Percentiles rank a stretch among this genome's conserved stretches.
Evolutionary conservation across 257 asterid species (phyloP).

Genomic region (Thymus mandschuricus): DNA sequence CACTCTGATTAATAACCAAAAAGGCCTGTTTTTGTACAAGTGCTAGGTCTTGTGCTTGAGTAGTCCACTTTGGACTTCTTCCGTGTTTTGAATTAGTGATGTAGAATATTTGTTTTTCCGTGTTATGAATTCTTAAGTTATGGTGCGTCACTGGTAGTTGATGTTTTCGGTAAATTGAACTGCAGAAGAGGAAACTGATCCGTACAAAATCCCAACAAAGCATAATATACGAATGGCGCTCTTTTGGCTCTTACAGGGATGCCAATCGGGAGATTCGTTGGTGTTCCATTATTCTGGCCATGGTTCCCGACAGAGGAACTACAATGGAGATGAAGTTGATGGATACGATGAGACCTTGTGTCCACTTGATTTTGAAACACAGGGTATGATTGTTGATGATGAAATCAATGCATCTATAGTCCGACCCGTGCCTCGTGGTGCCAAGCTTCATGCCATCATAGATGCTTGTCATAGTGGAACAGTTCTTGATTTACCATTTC

Average conservation of each 20-base stretch:
- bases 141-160: constrained; percentile 22
- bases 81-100: background rate
- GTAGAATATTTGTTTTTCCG: background rate
- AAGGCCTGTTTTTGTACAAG: constrained; percentile 9
- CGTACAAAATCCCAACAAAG: constrained; percentile 80
- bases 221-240: constrained; percentile 87
- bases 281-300: constrained; percentile 96
- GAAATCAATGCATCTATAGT: constrained; percentile 87
- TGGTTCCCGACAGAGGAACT: constrained; percentile 84
- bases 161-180: constrained; percentile 31
- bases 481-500: constrained; percentile 80
- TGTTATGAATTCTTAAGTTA: constrained; percentile 7
- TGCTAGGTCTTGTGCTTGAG: background rate
- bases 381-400: constrained; percentile 97
- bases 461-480: constrained; percentile 98
- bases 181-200: constrained; percentile 95
- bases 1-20: background rate
- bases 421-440: constrained; percentile 89
- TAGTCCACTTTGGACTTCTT: background rate
- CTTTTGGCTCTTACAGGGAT: constrained; percentile 92
- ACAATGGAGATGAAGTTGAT: constrained; percentile 91
- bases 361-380: constrained; percentile 91
- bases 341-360: constrained; percentile 96
- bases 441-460: constrained; percentile 84
- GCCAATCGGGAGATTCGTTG: constrained; percentile 91